A percentile compares a stretch with the other conserved stretches of the same genome.
These are phyloP conservation scores for Metschnikowia vanudenii DNA, from an alignment of 805 yeast species.

Conservation along the genomic window DNA sequence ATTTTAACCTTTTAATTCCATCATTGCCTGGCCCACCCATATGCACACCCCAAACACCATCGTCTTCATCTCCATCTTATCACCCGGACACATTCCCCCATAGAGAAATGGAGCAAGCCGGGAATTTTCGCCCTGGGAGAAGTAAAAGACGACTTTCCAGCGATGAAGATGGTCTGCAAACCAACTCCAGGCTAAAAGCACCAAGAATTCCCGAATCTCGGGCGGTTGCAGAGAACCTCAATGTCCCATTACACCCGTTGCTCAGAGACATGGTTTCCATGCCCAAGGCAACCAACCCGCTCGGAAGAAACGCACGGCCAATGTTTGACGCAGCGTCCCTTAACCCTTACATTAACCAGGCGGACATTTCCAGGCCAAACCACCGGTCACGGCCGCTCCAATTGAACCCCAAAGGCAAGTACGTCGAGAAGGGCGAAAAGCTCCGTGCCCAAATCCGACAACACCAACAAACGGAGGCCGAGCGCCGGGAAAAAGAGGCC, in stretches of 20 bases:
- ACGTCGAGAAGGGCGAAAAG: constrained; percentile 51
- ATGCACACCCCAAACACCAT: no score
- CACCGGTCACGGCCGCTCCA: constrained; percentile 36
- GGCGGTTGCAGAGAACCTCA: not conserved
- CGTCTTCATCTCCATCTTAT: no score
- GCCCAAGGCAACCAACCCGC: constrained; percentile 29
- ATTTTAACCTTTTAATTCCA: no score
- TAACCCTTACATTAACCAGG: constrained; percentile 40
- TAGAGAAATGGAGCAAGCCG: no score
- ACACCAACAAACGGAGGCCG: constrained; percentile 21
- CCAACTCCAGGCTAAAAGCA: not conserved
- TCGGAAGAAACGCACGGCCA: constrained; percentile 28
- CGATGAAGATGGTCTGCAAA: no score
- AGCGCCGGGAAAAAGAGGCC: constrained; percentile 31
- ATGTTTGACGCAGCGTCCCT: constrained; percentile 35
- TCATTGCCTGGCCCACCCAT: no score
- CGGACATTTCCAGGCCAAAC: constrained; percentile 6
- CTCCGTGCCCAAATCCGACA: constrained; percentile 37
- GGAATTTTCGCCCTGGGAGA: no score
- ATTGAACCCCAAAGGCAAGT: constrained; percentile 66
- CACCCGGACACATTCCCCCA: no score
- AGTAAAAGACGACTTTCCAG: no score
- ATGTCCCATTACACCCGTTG: constrained; percentile 33
- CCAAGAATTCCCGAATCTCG: not conserved
- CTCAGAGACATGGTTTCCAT: constrained; percentile 27